Evolutionary conservation across 2,329 filamentous ascomycete species (phyloP).

Genomic region (Cryoendolithus antarcticus): DNA sequence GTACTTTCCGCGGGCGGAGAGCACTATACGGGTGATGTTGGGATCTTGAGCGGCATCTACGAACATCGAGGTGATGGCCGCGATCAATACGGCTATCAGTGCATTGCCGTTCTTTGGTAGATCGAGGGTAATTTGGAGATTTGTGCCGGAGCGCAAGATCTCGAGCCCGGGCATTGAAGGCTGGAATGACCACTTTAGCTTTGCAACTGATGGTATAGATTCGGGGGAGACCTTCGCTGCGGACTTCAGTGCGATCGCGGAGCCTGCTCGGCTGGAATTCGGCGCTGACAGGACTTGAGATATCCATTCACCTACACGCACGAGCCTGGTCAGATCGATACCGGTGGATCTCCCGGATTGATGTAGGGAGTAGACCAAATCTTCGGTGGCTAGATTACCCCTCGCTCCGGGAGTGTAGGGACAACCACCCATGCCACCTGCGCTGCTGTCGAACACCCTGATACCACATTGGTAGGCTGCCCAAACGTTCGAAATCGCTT

Average conservation of each 20-base stretch:
- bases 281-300: conserved; percentile 9
- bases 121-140: conserved; percentile 9
- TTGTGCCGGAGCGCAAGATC: conserved; percentile 5
- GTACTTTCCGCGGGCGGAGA: conserved; percentile 10
- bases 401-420: conserved; percentile 18
- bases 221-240: not conserved
- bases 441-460: conserved; percentile 17
- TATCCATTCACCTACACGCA: conserved; percentile 17
- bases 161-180: not conserved
- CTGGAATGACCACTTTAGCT: not conserved
- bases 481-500: conserved; percentile 17
- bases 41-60: conserved; percentile 6
- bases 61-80: conserved; percentile 9
- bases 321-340: conserved; percentile 12
- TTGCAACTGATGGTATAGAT: not conserved
- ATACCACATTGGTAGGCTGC: conserved; percentile 15
- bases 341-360: conserved; percentile 16
- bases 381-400: conserved; percentile 19
- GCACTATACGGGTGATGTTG: conserved; percentile 8
- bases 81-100: conserved; percentile 10
- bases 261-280: conserved; percentile 17
- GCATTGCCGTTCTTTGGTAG: conserved; percentile 11
- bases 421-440: conserved; percentile 19
- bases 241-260: conserved; percentile 9
- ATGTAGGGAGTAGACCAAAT: conserved; percentile 17